Evolutionary conservation across 2,329 filamentous ascomycete genomes (phyloP).

Genomic region (Trichoderma brevicompactum): DNA sequence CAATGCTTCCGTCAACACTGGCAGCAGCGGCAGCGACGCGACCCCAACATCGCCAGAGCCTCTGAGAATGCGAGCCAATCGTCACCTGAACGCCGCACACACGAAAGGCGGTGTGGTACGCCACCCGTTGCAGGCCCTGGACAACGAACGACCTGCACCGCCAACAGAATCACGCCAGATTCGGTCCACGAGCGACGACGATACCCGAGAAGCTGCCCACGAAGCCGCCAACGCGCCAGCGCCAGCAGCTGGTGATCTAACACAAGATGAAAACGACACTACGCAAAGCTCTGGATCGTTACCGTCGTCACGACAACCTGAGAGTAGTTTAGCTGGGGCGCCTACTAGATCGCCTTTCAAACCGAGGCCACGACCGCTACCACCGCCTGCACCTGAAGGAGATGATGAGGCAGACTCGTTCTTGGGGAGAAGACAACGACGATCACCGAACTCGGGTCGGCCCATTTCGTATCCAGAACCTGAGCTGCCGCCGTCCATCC

Average conservation of each 20-base stretch:
- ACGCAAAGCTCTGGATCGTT: conserved; percentile 30
- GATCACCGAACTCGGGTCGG: conserved; percentile 42
- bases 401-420: conserved; percentile 41
- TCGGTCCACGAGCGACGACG: background rate
- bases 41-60: conserved; percentile 31
- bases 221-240: conserved; percentile 41
- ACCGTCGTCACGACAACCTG: conserved; percentile 30
- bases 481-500: conserved; percentile 63
- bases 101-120: conserved; percentile 66
- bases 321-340: conserved; percentile 43
- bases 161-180: conserved; percentile 38
- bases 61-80: conserved; percentile 38
- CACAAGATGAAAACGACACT: conserved; percentile 30
- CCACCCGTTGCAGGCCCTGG: conserved; percentile 62
- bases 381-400: conserved; percentile 46
- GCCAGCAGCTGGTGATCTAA: conserved; percentile 23
- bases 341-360: conserved; percentile 49
- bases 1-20: conserved; percentile 41
- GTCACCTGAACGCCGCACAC: conserved; percentile 68
- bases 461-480: conserved; percentile 54
- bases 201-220: conserved; percentile 35
- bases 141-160: conserved; percentile 48
- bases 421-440: conserved; percentile 37
- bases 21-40: conserved; percentile 41
- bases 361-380: conserved; percentile 52